phyloP scores from a whole-genome alignment of 2,329 filamentous ascomycete genomes.

The Thielaviopsis populi region DNA sequence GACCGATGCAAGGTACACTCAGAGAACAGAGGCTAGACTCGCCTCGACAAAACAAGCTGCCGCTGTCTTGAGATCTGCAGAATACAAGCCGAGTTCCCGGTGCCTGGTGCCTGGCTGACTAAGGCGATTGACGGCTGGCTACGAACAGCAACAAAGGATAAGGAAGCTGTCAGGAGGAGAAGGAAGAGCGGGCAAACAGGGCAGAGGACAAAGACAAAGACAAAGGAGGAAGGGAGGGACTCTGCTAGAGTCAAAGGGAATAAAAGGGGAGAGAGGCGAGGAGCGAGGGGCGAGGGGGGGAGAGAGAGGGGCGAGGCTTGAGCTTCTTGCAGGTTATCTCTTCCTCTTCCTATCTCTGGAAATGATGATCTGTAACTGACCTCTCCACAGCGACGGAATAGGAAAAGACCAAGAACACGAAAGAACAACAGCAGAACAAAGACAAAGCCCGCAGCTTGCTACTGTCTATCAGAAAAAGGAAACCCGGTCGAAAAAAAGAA shows the following conservation, averaged over 20 bases:
- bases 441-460: background rate
- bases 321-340: background rate
- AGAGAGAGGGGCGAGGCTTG: background rate
- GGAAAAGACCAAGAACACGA: slow-evolving; percentile 15
- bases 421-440: slow-evolving; percentile 6
- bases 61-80: background rate
- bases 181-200: background rate
- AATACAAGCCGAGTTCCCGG: background rate
- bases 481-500: background rate
- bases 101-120: background rate
- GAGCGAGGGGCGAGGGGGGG: background rate
- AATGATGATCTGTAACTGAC: slow-evolving; percentile 6
- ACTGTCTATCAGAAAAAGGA: background rate
- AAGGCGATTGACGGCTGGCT: background rate
- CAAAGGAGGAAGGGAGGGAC: background rate
- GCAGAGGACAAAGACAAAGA: background rate
- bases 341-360: background rate
- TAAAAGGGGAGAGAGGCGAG: background rate
- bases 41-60: background rate
- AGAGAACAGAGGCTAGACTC: background rate
- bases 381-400: slow-evolving; percentile 11
- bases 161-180: background rate
- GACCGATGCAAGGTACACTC: background rate
- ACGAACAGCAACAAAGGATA: background rate
- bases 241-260: background rate